Conservation (phyloP, 2,329 filamentous ascomycete genomes). For the Colletotrichum aenigma region DNA sequence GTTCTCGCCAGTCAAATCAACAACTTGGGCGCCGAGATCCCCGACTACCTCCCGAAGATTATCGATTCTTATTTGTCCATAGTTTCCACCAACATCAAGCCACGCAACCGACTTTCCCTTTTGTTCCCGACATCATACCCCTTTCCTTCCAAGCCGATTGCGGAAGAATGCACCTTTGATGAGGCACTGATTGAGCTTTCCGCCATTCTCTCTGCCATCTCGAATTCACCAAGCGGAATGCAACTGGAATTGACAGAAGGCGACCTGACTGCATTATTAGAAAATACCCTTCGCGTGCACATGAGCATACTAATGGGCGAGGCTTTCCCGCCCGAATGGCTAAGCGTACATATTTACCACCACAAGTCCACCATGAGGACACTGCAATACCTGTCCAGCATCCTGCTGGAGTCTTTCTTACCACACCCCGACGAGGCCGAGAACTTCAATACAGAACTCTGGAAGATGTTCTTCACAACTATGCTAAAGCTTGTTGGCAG, state of each 20-base stretch:
- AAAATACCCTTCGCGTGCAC: constrained; percentile 81
- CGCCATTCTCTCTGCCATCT: constrained; percentile 82
- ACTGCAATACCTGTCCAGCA: constrained; percentile 79
- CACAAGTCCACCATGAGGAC: constrained; percentile 89
- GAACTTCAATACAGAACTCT: constrained; percentile 88
- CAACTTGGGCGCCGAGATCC: constrained; percentile 79
- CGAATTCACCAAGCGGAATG: constrained; percentile 75
- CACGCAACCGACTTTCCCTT: constrained; percentile 76
- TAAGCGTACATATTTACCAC: constrained; percentile 92
- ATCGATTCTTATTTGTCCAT: constrained; percentile 88
- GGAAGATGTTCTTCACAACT: constrained; percentile 92
- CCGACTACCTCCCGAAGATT: constrained; percentile 88
- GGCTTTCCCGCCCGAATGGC: constrained; percentile 87
- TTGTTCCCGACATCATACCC: constrained; percentile 91
- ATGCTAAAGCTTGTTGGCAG: constrained; percentile 89
- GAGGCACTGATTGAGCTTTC: constrained; percentile 89
- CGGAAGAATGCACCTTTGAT: constrained; percentile 70
- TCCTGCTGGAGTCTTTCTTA: constrained; percentile 82
- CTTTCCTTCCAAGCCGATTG: constrained; percentile 76
- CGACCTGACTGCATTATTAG: constrained; percentile 76
- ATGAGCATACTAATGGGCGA: constrained; percentile 89
- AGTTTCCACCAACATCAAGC: constrained; percentile 55
- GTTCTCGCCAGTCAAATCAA: constrained; percentile 86
- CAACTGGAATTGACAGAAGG: constrained; percentile 76
- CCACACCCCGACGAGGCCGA: constrained; percentile 92